These are phyloP conservation scores for Phytophthora ramorum DNA, from an alignment of 352 stramenopile species.

Conservation along the genomic window DNA sequence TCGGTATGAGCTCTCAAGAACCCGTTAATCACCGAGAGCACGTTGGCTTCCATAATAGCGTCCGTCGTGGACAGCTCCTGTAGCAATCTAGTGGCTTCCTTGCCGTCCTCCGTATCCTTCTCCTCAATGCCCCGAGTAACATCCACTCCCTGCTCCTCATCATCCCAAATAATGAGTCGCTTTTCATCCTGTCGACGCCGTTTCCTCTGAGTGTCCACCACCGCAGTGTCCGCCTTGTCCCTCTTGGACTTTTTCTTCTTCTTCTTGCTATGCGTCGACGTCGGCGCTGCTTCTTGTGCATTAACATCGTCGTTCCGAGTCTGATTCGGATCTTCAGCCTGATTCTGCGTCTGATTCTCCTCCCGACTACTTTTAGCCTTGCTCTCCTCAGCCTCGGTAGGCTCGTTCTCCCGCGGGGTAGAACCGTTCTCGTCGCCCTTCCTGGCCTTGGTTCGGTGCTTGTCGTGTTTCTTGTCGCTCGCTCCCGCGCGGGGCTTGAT, in stretches of 20 bases:
- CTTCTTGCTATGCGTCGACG: slow-evolving; percentile 26
- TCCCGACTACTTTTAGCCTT: background rate
- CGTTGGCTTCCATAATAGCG: slow-evolving; percentile 86
- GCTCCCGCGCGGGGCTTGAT: slow-evolving; percentile 71
- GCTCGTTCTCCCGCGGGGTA: slow-evolving; percentile 7
- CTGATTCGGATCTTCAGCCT: slow-evolving; percentile 14
- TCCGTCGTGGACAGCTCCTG: slow-evolving; percentile 76
- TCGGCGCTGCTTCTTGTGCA: background rate
- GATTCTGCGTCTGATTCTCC: slow-evolving; percentile 22
- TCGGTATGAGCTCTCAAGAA: slow-evolving; percentile 84
- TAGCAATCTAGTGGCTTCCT: slow-evolving; percentile 75
- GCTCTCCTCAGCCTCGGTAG: slow-evolving; percentile 1
- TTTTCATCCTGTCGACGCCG: slow-evolving; percentile 59
- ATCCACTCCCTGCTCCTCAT: slow-evolving; percentile 55
- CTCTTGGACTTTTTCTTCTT: slow-evolving; percentile 57
- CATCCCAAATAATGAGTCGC: slow-evolving; percentile 87
- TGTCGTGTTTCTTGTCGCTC: slow-evolving; percentile 26
- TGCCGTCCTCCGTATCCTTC: slow-evolving; percentile 74
- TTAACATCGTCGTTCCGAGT: background rate
- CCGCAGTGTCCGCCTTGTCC: slow-evolving; percentile 28
- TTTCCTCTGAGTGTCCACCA: slow-evolving; percentile 42
- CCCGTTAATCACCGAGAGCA: slow-evolving; percentile 83
- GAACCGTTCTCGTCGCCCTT: slow-evolving; percentile 23
- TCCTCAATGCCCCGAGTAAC: slow-evolving; percentile 50
- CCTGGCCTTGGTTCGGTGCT: slow-evolving; percentile 35